phyloP scores from a whole-genome alignment of 805 yeast genomes.

The Saccharomycopsis sp. region DNA sequence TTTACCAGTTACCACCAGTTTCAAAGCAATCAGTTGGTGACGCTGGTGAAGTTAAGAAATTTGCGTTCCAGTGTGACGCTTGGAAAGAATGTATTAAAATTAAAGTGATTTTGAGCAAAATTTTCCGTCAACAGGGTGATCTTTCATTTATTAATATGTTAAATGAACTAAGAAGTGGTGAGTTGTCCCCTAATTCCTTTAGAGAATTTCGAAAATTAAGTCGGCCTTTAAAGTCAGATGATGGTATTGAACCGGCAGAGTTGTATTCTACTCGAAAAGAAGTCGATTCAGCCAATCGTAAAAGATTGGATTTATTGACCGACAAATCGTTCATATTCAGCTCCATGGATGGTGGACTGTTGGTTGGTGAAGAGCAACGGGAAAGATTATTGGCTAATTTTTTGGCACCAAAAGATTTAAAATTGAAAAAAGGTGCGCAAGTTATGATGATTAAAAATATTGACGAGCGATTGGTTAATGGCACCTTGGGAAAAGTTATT shows the following conservation, averaged over 20 bases:
- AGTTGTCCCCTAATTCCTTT: slow-evolving; percentile 41
- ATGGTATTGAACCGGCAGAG: slow-evolving; percentile 67
- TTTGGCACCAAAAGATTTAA: slow-evolving; percentile 51
- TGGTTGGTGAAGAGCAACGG: slow-evolving; percentile 9
- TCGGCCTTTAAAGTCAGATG: slow-evolving; percentile 44
- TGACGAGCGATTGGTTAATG: slow-evolving; percentile 68
- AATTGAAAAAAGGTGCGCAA: slow-evolving; percentile 65
- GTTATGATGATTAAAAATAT: slow-evolving; percentile 78
- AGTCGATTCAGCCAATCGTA: slow-evolving; percentile 58
- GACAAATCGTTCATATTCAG: slow-evolving; percentile 38
- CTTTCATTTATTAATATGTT: slow-evolving; percentile 62
- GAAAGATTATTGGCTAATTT: slow-evolving; percentile 38
- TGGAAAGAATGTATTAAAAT: slow-evolving; percentile 55
- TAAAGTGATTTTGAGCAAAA: slow-evolving; percentile 54
- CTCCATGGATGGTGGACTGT: slow-evolving; percentile 38
- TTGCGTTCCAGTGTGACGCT: slow-evolving; percentile 58
- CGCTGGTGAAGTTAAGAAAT: slow-evolving; percentile 31
- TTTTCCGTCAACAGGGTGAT: slow-evolving; percentile 76
- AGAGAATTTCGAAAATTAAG: slow-evolving; percentile 43
- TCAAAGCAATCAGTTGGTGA: slow-evolving; percentile 28
- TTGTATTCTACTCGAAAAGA: slow-evolving; percentile 67
- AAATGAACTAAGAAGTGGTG: slow-evolving; percentile 65
- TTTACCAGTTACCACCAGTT: slow-evolving; percentile 78
- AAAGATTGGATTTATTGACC: slow-evolving; percentile 39
- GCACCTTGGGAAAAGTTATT: slow-evolving; percentile 64